phyloP scores from a whole-genome alignment of 306 rosid species.

The Rosa persica region DNA sequence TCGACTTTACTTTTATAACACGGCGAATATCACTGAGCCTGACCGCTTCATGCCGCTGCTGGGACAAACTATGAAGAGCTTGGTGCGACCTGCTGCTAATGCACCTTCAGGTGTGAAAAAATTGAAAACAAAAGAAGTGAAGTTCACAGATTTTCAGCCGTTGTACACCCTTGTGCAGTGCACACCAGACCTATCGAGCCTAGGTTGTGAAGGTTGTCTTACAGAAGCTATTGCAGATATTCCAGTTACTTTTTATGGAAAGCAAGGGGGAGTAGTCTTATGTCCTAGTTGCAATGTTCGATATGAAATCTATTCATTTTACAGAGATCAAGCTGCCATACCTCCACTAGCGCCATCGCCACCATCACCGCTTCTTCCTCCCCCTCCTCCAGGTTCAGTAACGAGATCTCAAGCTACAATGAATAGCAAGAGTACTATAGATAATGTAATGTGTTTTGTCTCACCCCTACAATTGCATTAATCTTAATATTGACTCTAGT shows the following conservation, averaged over 20 bases:
- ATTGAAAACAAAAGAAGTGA: neutral
- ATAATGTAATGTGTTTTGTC: no score
- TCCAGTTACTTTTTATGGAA: neutral
- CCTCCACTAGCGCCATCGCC: neutral
- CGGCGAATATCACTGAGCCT: neutral
- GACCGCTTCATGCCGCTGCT: constrained; percentile 5
- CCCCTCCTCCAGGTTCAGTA: neutral
- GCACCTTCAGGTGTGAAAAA: neutral
- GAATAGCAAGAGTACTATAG: neutral
- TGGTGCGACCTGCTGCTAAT: constrained; percentile 3
- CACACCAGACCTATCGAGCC: constrained; percentile 23
- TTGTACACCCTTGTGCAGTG: constrained; percentile 40
- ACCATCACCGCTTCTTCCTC: neutral
- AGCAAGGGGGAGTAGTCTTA: constrained; percentile 17
- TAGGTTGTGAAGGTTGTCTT: constrained; percentile 23
- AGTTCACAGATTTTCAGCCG: neutral
- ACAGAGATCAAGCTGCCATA: neutral
- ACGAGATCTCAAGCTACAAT: neutral
- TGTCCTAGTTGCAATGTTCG: constrained; percentile 36
- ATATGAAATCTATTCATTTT: constrained; percentile 24
- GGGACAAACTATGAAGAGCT: neutral
- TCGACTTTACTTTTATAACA: fast-evolving
- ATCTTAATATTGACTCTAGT: neutral
- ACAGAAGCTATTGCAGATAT: neutral
- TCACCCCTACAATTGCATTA: neutral